A percentile compares a stretch with the other conserved stretches of the same genome.
Evolutionary conservation across 768 basidiomycete genomes (phyloP).

Genomic region (Termitomyces sp.): DNA sequence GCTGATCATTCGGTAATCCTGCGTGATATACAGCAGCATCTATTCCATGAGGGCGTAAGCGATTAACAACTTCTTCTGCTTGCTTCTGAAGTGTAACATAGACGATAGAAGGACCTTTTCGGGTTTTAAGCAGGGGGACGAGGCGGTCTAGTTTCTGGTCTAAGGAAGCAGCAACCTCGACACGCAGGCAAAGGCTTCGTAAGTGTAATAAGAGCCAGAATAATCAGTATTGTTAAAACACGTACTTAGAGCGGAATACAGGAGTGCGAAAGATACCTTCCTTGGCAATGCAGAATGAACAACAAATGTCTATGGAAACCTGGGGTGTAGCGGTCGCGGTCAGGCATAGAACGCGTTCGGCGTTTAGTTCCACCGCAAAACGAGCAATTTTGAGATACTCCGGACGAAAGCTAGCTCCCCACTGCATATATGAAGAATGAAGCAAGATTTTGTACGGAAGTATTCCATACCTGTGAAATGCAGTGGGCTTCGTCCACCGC

Average conservation of each 20-base stretch:
- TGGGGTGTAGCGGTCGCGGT: conserved; percentile 12
- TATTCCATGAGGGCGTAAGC: conserved; percentile 5
- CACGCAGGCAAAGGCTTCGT: conserved; percentile 7
- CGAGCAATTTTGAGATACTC: conserved; percentile 14
- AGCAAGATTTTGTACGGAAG: background rate
- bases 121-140: conserved; percentile 8
- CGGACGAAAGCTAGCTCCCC: conserved; percentile 13
- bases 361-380: conserved; percentile 9
- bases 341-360: conserved; percentile 12
- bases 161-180: conserved; percentile 6
- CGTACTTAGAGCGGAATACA: conserved; percentile 12
- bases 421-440: conserved; percentile 1
- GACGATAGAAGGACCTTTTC: conserved; percentile 9
- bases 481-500: conserved; percentile 49
- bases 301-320: conserved; percentile 7
- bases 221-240: background rate
- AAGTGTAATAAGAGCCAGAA: background rate
- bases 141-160: conserved; percentile 6
- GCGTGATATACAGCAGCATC: conserved; percentile 11
- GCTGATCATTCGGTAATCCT: conserved; percentile 9
- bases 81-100: conserved; percentile 13
- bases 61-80: conserved; percentile 5
- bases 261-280: conserved; percentile 12
- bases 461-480: conserved; percentile 30
- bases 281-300: conserved; percentile 6